A percentile compares a stretch with the other conserved stretches of the same genome.
phyloP scores from a whole-genome alignment of 2,329 filamentous ascomycete genomes.

The Huntiella moniliformis region DNA sequence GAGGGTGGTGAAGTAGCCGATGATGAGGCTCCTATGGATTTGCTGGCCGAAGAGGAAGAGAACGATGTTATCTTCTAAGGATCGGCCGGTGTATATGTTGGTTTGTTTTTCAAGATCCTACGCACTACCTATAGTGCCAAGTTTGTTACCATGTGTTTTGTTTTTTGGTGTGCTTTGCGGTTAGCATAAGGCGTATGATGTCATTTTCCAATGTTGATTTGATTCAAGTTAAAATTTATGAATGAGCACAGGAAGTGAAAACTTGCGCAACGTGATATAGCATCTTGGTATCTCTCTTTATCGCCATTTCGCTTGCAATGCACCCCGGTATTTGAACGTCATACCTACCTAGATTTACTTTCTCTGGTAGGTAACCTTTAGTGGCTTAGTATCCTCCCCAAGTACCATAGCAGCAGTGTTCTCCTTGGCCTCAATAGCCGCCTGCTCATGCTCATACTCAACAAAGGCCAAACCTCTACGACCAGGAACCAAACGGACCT shows the following conservation, averaged over 20 bases:
- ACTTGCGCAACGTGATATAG: no score
- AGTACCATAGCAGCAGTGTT: slow-evolving; percentile 72
- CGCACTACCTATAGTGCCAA: background rate
- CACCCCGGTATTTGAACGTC: no score
- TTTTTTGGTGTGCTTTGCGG: no score
- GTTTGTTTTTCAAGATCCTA: background rate
- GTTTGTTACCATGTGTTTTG: background rate
- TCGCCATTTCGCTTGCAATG: no score
- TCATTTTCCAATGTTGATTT: background rate
- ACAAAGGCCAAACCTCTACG: slow-evolving; percentile 84
- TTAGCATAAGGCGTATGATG: no score
- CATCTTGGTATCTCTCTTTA: no score
- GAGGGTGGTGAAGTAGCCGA: slow-evolving; percentile 23
- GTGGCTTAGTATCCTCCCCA: slow-evolving; percentile 41
- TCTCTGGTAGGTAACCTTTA: slow-evolving; percentile 93
- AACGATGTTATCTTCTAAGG: slow-evolving; percentile 68
- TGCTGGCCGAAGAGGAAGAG: slow-evolving; percentile 59
- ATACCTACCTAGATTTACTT: slow-evolving; percentile 32
- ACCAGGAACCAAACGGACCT: slow-evolving; percentile 76
- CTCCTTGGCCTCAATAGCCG: slow-evolving; percentile 86
- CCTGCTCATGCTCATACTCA: slow-evolving; percentile 80
- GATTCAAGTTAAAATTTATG: background rate
- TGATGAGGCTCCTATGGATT: slow-evolving; percentile 35
- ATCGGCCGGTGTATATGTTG: background rate
- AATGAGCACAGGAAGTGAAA: no score